Conservation (phyloP, 495 filamentous ascomycete genomes). For the Trichoderma orchidacearum region DNA sequence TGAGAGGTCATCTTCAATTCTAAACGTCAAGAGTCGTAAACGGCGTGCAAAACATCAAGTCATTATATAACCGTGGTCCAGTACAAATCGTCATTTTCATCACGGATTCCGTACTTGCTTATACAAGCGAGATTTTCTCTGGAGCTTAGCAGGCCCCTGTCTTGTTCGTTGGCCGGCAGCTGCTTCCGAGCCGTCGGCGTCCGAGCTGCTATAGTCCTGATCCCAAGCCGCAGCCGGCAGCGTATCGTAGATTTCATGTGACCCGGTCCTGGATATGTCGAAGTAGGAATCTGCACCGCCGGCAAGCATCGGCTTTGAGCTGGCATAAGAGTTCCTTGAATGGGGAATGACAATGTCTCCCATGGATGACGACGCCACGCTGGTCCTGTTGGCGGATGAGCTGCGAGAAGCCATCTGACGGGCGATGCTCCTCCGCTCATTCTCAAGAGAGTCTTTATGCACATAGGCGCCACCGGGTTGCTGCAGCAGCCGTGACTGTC, state of each 20-base stretch:
- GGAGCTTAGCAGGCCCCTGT: not conserved
- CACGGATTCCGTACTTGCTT: not conserved
- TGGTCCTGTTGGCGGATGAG: not conserved
- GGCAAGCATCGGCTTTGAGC: not conserved
- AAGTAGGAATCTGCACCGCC: not conserved
- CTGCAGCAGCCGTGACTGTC: not conserved
- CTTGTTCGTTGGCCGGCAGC: not conserved
- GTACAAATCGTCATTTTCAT: too few relatives aligned
- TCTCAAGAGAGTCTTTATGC: not conserved
- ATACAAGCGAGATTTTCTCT: not conserved
- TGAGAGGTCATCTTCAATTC: not conserved
- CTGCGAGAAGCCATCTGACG: not conserved
- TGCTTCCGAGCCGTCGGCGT: not conserved
- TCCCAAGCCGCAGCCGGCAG: not conserved
- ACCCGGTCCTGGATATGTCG: not conserved
- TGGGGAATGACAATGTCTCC: not conserved
- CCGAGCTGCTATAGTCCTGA: not conserved
- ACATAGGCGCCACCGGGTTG: not conserved
- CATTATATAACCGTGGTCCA: not conserved
- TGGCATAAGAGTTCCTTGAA: not conserved
- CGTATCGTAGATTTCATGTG: not conserved
- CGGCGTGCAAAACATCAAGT: not conserved
- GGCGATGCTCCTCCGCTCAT: not conserved
- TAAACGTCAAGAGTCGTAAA: not conserved
- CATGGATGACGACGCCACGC: not conserved